Evolutionary conservation across 345 rosid genomes (phyloP).

Genomic region (Hibiscus trionum): DNA sequence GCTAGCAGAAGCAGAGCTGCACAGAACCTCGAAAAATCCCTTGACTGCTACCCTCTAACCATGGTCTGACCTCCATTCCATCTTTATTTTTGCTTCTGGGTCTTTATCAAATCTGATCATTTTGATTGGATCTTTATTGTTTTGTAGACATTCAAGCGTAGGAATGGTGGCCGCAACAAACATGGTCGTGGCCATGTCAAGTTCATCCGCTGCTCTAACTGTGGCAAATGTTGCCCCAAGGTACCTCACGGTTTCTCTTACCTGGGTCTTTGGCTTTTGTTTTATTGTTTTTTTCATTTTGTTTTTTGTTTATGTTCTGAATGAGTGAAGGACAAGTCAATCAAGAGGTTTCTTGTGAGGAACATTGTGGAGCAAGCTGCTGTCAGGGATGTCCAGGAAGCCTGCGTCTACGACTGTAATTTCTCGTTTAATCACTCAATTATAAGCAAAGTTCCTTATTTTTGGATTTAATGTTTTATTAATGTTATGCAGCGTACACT

Average conservation of each 20-base stretch:
- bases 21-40: not conserved
- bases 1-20: slow-evolving; percentile 1
- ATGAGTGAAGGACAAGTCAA: slow-evolving; percentile 56
- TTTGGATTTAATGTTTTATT: not conserved
- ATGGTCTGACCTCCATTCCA: slow-evolving; percentile 1
- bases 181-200: slow-evolving; percentile 92
- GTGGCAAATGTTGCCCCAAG: slow-evolving; percentile 95
- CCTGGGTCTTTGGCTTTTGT: not conserved
- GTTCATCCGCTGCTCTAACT: slow-evolving; percentile 90
- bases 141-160: slow-evolving; percentile 82
- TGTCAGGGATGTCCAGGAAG: slow-evolving; percentile 84
- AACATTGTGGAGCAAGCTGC: slow-evolving; percentile 95
- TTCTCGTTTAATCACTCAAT: not conserved
- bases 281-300: not conserved
- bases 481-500: slow-evolving; percentile 41
- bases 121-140: not conserved
- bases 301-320: not conserved
- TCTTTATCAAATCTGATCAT: not conserved
- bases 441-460: not conserved
- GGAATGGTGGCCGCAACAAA: slow-evolving; percentile 97
- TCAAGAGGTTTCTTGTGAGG: slow-evolving; percentile 85
- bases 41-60: not conserved
- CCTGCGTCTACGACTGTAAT: slow-evolving; percentile 71
- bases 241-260: slow-evolving; percentile 14
- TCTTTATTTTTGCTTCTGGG: not conserved